Base-by-base conservation (phyloP, 768 basidiomycete genomes). In the Trametes gibbosa region DNA sequence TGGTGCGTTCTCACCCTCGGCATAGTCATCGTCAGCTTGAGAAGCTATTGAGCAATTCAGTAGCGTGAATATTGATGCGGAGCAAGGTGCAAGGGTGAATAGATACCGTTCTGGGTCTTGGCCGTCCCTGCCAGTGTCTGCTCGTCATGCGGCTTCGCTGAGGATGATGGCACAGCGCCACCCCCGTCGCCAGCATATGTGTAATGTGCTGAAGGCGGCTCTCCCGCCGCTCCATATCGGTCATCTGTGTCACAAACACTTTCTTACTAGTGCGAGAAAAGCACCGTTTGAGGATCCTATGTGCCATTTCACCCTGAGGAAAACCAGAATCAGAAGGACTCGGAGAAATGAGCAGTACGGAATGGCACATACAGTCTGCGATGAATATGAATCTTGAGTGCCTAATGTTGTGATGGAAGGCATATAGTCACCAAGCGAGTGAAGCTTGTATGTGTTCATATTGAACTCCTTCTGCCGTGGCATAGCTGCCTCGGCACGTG, bases 371-470 rank as follows among this genome's bases (percentile, higher is more conserved):
- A 73, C 72, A 1, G 45, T 59, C 40, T 72, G 66, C 2, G 70
- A 70, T 9, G 50, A 62, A 27, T 63, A 66, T 0, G 45, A 58
- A 13, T 72, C 72, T 1, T 58, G 53, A 8, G 70, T 66, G 3
- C 71, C 71, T 13, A 47, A 35, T 0, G 17, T 5, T 1, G 34
- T 43, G 17, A 71, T 68, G 3, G 47, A 54, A 2, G 2, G 0
- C 0, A 50, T 13, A 40, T 65, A 66, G 48, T 72, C 68, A 0
- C 62, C 65, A 6, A 71, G 53, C 0, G 61, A 48, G 56, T 73
- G 72, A 17, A 62, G 48, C 57, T 73, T 73, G 56, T 67, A 69
- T 9, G 68, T 70, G 14, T 45, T n/a, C 9, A 70, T 35, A 46
- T 65, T 66, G 42, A 66, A 61, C 24, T 39, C 27, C 32, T 55